A percentile compares a stretch with the other conserved stretches of the same genome.
Evolutionary conservation across 768 basidiomycete species (phyloP).

Genomic region (Suillus luteus): DNA sequence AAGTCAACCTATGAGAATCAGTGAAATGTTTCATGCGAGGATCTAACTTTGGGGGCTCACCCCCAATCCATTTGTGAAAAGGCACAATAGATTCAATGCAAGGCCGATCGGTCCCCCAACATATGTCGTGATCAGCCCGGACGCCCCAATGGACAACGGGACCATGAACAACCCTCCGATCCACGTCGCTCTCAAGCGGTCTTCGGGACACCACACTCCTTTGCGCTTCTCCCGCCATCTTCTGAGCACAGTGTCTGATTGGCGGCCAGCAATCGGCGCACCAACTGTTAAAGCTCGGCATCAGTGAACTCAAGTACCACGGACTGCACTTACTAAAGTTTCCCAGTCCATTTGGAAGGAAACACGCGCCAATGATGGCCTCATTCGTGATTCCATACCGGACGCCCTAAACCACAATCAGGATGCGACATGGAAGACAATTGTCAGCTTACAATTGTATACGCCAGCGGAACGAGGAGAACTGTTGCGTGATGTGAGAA

Average conservation of each 20-base stretch:
- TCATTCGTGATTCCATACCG: constrained; percentile 29
- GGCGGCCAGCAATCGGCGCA: constrained; percentile 55
- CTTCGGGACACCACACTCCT: constrained; percentile 68
- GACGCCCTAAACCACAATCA: constrained; percentile 45
- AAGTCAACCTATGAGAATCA: constrained; percentile 49
- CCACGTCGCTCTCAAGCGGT: constrained; percentile 57
- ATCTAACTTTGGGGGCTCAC: constrained; percentile 37
- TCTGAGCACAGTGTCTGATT: constrained; percentile 58
- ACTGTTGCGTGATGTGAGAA: constrained; percentile 19
- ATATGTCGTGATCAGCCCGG: constrained; percentile 54
- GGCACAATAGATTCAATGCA: constrained; percentile 48
- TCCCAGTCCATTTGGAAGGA: constrained; percentile 31
- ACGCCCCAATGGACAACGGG: constrained; percentile 52
- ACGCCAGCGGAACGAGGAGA: constrained; percentile 61
- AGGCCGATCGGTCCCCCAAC: constrained; percentile 53
- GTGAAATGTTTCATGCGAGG: background rate
- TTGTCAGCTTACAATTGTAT: constrained; percentile 55
- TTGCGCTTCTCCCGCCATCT: constrained; percentile 49
- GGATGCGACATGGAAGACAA: background rate
- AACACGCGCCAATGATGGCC: constrained; percentile 25
- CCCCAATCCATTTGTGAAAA: constrained; percentile 67
- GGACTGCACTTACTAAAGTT: constrained; percentile 21
- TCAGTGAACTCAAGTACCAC: background rate
- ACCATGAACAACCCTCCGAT: constrained; percentile 48
- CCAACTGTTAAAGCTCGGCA: constrained; percentile 44